phyloP scores from a whole-genome alignment of 2,329 filamentous ascomycete species.

The Phyllosticta capitalensis region DNA sequence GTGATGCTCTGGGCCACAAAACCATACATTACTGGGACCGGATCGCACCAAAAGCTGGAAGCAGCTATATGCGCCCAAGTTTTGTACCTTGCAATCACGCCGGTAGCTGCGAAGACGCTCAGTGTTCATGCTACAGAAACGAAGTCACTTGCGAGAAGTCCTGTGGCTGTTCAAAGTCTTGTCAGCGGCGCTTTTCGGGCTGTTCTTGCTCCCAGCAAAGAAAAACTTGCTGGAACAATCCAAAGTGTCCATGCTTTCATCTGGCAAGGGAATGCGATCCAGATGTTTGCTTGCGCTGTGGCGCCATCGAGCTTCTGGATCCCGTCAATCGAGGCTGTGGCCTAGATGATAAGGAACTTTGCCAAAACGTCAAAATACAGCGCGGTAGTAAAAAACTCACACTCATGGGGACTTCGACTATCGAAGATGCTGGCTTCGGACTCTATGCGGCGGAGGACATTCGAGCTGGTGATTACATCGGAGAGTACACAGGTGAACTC shows the following conservation, averaged over 20 bases:
- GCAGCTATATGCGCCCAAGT: conserved; percentile 47
- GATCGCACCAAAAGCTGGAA: conserved; percentile 37
- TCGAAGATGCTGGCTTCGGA: conserved; percentile 62
- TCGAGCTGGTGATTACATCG: conserved; percentile 60
- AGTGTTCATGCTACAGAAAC: conserved; percentile 54
- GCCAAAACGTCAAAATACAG: conserved; percentile 65
- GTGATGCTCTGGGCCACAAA: background rate
- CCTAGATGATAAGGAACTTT: conserved; percentile 47
- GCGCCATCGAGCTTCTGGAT: conserved; percentile 58
- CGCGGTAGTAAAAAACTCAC: conserved; percentile 56
- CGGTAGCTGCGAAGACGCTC: conserved; percentile 49
- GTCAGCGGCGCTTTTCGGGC: conserved; percentile 41
- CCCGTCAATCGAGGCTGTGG: conserved; percentile 56
- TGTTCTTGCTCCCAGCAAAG: conserved; percentile 28
- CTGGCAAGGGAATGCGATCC: conserved; percentile 75
- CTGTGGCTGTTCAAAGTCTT: conserved; percentile 55
- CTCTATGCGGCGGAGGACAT: conserved; percentile 63
- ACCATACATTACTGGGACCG: conserved; percentile 14
- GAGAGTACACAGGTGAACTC: conserved; percentile 73
- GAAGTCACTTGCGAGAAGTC: conserved; percentile 63
- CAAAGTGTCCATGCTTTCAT: conserved; percentile 57
- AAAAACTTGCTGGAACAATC: conserved; percentile 38
- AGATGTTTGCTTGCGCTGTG: conserved; percentile 62
- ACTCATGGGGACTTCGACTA: conserved; percentile 55
- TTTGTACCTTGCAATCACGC: conserved; percentile 61